These are phyloP conservation scores for Polyporus arcularius DNA, from an alignment of 768 basidiomycete species.

Conservation along the genomic window DNA sequence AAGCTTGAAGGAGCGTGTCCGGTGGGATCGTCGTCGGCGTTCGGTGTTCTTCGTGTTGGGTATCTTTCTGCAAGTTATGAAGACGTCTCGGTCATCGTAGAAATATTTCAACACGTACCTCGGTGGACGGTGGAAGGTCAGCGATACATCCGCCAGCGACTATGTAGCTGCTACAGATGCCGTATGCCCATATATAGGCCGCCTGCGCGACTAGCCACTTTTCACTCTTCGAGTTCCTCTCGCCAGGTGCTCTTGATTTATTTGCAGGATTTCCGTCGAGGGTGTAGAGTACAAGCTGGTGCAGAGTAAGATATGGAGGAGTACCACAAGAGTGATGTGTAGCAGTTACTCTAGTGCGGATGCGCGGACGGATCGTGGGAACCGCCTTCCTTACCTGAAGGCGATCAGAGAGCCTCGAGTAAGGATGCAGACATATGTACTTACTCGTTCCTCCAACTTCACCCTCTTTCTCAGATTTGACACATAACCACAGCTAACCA, in stretches of 20 bases:
- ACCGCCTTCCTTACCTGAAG: neutral
- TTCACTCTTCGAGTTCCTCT: neutral
- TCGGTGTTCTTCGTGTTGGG: neutral
- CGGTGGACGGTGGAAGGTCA: neutral
- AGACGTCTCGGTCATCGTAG: neutral
- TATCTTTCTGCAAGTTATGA: neutral
- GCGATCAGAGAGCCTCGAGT: neutral
- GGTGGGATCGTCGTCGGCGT: neutral
- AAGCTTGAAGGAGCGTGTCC: too few species aligned
- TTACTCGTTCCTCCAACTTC: too few species aligned
- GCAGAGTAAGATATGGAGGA: neutral
- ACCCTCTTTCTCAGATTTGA: too few species aligned
- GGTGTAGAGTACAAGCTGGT: neutral
- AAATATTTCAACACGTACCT: neutral
- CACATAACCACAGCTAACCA: too few species aligned
- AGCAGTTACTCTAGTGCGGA: too few species aligned
- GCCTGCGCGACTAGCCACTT: neutral
- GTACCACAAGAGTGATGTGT: neutral
- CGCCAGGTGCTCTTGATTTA: neutral
- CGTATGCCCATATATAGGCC: conserved; percentile 15
- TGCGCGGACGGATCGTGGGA: neutral
- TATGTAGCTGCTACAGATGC: conserved; percentile 5
- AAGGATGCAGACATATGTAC: too few species aligned
- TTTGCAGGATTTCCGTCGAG: neutral
- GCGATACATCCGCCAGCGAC: conserved; percentile 11